A percentile compares a stretch with the other conserved stretches of the same genome.
phyloP scores from a whole-genome alignment of 352 stramenopile genomes.

The Phytophthora brassicae region DNA sequence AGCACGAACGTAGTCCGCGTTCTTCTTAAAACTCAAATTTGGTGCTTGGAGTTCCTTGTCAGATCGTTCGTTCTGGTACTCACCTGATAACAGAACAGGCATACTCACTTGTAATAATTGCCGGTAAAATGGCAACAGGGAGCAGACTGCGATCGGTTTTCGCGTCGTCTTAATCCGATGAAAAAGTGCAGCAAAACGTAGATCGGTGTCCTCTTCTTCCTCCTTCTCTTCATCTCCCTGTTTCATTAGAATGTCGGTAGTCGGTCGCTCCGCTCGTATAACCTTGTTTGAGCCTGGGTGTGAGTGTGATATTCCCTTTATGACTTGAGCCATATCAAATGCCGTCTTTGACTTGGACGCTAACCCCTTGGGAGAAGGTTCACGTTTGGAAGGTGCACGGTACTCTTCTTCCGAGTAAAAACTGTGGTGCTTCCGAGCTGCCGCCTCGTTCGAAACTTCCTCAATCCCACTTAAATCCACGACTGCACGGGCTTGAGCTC shows the following conservation, averaged over 20 bases:
- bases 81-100: constrained; percentile 65
- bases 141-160: constrained; percentile 69
- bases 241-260: constrained; percentile 5
- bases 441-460: constrained; percentile 46
- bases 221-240: constrained; percentile 51
- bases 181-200: constrained; percentile 68
- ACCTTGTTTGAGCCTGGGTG: constrained; percentile 37
- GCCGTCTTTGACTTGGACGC: constrained; percentile 35
- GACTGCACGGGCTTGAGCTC: constrained; percentile 40
- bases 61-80: constrained; percentile 60
- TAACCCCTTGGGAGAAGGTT: constrained; percentile 19
- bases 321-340: constrained; percentile 70
- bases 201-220: constrained; percentile 48
- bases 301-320: constrained; percentile 61
- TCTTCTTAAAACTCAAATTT: constrained; percentile 65
- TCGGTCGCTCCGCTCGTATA: constrained; percentile 12
- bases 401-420: constrained; percentile 79
- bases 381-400: constrained; percentile 18
- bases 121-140: constrained; percentile 81
- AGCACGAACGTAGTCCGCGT: constrained; percentile 70
- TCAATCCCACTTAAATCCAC: constrained; percentile 53
- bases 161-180: constrained; percentile 84
- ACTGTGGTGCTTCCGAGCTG: constrained; percentile 62
- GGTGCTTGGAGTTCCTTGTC: constrained; percentile 56
- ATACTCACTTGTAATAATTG: constrained; percentile 79